Conservation (phyloP, 2,329 filamentous ascomycete genomes). For the Hymenotorrendiella dingleyae region DNA sequence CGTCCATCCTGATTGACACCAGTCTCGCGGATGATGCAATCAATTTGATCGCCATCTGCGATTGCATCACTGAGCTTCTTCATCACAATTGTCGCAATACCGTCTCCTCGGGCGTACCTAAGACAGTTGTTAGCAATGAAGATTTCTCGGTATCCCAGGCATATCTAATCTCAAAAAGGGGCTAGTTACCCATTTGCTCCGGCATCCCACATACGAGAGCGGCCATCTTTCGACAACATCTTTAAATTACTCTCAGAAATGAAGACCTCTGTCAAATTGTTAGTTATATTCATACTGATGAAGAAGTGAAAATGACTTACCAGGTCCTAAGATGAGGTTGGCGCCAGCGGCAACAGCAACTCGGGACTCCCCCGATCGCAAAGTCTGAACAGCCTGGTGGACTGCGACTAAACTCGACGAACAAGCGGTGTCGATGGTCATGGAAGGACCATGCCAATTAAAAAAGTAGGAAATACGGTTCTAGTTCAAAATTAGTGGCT, state of each 20-base stretch:
- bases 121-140: too few species aligned
- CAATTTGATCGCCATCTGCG: conserved; percentile 44
- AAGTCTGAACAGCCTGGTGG: not conserved
- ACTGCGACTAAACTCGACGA: not conserved
- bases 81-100: not conserved
- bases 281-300: too few species aligned
- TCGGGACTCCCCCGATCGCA: not conserved
- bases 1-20: conserved; percentile 42
- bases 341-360: not conserved
- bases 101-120: not conserved
- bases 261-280: too few species aligned
- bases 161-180: too few species aligned
- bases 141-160: too few species aligned
- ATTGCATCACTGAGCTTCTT: conserved; percentile 29
- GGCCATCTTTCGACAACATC: not conserved
- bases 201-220: not conserved
- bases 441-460: not conserved
- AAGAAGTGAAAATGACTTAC: too few species aligned
- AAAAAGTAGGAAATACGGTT: not conserved
- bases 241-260: not conserved
- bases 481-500: too few species aligned
- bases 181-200: not conserved
- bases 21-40: conserved; percentile 42
- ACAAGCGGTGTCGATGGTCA: not conserved
- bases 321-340: not conserved